These are phyloP conservation scores for Zychaea mexicana DNA, from an alignment of 371 early-diverging fungal species.

Conservation along the genomic window DNA sequence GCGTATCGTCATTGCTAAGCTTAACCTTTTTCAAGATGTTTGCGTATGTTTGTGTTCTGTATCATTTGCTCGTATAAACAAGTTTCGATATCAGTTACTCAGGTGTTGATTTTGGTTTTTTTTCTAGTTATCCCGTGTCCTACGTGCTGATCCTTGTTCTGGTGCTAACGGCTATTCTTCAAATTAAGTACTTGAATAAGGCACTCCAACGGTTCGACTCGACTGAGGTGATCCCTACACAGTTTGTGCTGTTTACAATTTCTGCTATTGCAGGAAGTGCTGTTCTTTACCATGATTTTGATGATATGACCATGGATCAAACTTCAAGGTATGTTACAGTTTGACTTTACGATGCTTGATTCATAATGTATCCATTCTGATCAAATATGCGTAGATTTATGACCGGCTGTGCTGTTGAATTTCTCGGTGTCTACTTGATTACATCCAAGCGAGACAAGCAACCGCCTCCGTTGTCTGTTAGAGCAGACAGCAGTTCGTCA, in stretches of 20 bases:
- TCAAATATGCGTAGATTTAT: too few species aligned
- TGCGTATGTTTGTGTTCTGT: slow-evolving; percentile 33
- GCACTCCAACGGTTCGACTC: slow-evolving; percentile 73
- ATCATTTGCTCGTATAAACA: neutral
- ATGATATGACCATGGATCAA: slow-evolving; percentile 55
- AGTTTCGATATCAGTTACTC: neutral
- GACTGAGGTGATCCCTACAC: slow-evolving; percentile 80
- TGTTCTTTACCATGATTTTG: slow-evolving; percentile 73
- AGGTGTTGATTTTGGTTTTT: neutral
- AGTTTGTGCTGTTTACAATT: slow-evolving; percentile 81
- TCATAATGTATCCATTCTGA: too few species aligned
- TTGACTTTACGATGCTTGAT: too few species aligned
- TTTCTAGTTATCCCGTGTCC: slow-evolving; percentile 41
- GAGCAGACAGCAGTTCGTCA: slow-evolving; percentile 6
- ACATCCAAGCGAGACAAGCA: slow-evolving; percentile 57
- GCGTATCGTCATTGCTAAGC: slow-evolving; percentile 70
- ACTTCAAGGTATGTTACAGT: slow-evolving; percentile 31
- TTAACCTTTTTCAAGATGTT: slow-evolving; percentile 67
- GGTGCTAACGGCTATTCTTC: slow-evolving; percentile 68
- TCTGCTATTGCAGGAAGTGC: slow-evolving; percentile 77
- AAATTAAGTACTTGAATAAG: slow-evolving; percentile 75
- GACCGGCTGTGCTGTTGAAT: slow-evolving; percentile 67
- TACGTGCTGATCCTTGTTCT: slow-evolving; percentile 66
- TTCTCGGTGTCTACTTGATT: slow-evolving; percentile 76
- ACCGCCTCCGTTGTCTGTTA: slow-evolving; percentile 7